Evolutionary conservation across 345 rosid species (phyloP), one percentile per base, ranked within the genome.

Genomic region (Litchi chinensis): DNA sequence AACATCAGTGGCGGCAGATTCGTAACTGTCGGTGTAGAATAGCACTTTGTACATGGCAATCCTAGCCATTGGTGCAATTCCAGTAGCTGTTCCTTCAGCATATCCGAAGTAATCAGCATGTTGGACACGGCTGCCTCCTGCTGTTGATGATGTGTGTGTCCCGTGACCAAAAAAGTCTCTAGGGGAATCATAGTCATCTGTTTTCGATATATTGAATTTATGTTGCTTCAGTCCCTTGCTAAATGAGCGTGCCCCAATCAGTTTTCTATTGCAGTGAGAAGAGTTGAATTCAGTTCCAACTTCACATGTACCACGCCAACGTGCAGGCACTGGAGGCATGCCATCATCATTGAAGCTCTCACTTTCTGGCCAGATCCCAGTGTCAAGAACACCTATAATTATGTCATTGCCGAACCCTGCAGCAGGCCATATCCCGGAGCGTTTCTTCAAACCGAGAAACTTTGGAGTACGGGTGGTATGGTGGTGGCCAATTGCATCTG

Each of bases 261-360:
- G 65, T 60, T 60, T 60, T 10, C 13, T 60, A 3, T 60, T 60
- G 65, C 65, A 60, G 65, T 60, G 4, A 21, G 65, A 60, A 10
- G 65, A n/a, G 65, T 60, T 60, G 10, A 60, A 60, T 60, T 21
- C 65, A 19, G 28, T 21, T 60, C 65, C 65, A 21, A 9, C 12
- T 21, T 60, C 65, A 60, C 65, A 60, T 22, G 0, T 10, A 22
- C 65, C 65, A 5, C 65, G 65, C 65, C 65, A 60, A n/a, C 28
- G 65, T 22, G 65, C 10, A 21, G 65, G 65, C 65, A 60, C 65
- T 8, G 65, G 65, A 60, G 65, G 65, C 65, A 60, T 60, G 65
- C 26, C 12, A 1, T 21, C 65, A 10, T 60, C 65, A 8, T 60
- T 60, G 65, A 60, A 60, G 65, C 65, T 60, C 65, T 60, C 28